Conservation (phyloP, 495 filamentous ascomycete genomes). For the Sordaria brevicollis region DNA sequence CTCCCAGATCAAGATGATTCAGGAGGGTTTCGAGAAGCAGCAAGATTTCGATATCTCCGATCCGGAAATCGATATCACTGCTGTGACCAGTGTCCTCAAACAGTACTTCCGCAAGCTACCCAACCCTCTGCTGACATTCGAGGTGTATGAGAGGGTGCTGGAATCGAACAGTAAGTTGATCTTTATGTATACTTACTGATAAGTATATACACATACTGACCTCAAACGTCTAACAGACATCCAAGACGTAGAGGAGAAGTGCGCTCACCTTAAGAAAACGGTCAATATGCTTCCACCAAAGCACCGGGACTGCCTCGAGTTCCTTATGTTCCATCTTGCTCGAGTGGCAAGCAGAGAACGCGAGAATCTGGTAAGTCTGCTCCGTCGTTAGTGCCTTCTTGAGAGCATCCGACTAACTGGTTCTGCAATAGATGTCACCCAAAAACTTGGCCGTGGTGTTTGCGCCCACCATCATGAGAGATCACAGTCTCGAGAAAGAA, state of each 20-base stretch:
- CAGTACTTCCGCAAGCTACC: slow-evolving; percentile 97
- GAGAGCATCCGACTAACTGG: slow-evolving; percentile 7
- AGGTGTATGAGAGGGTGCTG: slow-evolving; percentile 81
- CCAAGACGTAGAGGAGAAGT: slow-evolving; percentile 46
- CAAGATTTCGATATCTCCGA: slow-evolving; percentile 87
- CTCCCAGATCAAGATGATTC: slow-evolving; percentile 74
- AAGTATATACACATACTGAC: neutral
- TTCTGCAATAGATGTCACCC: slow-evolving; percentile 65
- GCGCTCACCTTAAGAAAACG: slow-evolving; percentile 55
- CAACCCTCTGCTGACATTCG: slow-evolving; percentile 81
- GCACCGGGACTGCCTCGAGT: slow-evolving; percentile 84
- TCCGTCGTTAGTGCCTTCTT: neutral
- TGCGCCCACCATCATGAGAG: slow-evolving; percentile 93
- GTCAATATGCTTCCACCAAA: slow-evolving; percentile 67
- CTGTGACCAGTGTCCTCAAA: slow-evolving; percentile 90
- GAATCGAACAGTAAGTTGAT: slow-evolving; percentile 52
- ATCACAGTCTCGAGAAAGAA: slow-evolving; percentile 76
- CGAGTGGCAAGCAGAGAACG: slow-evolving; percentile 73
- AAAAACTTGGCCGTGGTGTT: slow-evolving; percentile 96
- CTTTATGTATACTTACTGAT: neutral
- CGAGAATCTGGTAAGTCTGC: slow-evolving; percentile 57
- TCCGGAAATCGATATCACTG: slow-evolving; percentile 86
- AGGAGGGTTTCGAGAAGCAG: slow-evolving; percentile 79
- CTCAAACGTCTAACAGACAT: slow-evolving; percentile 24
- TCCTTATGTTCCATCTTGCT: slow-evolving; percentile 86